Evolutionary conservation across 352 stramenopile species (phyloP).

Genomic region (Albugo candida): DNA sequence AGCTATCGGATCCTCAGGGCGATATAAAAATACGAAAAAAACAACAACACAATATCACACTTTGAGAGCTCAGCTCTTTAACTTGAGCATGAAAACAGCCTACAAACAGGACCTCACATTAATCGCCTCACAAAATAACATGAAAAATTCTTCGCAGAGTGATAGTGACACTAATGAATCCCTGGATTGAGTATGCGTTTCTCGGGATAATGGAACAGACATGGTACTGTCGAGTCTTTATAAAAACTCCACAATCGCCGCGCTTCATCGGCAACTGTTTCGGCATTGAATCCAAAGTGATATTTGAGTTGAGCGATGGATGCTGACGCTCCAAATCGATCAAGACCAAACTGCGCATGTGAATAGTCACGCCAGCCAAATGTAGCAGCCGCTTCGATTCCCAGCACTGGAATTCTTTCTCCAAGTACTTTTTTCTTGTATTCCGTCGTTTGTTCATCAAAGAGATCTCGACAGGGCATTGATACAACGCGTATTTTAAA

Average conservation of each 20-base stretch:
- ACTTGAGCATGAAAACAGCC: too few relatives aligned
- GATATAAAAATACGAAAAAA: too few relatives aligned
- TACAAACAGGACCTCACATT: too few relatives aligned
- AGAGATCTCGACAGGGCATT: constrained; percentile 95
- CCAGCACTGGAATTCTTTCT: constrained; percentile 87
- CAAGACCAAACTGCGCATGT: constrained; percentile 83
- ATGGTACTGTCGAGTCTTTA: constrained; percentile 32
- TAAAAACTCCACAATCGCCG: constrained; percentile 89
- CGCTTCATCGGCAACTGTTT: constrained; percentile 85
- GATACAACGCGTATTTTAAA: constrained; percentile 89
- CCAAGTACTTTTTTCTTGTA: constrained; percentile 93
- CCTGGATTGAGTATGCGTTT: constrained; percentile 32
- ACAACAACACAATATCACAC: too few relatives aligned
- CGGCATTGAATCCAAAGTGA: constrained; percentile 90
- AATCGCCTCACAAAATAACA: too few relatives aligned
- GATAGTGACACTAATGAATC: constrained; percentile 5
- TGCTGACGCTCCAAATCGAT: constrained; percentile 78
- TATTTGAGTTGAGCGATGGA: constrained; percentile 81
- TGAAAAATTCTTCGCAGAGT: too few relatives aligned
- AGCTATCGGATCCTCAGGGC: too few relatives aligned
- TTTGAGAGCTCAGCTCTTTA: too few relatives aligned
- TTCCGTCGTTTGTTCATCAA: constrained; percentile 87
- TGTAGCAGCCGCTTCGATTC: constrained; percentile 88
- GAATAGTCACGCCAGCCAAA: constrained; percentile 93
- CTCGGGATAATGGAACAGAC: constrained; percentile 53